Percentiles rank a stretch among this genome's conserved stretches.
Conservation (phyloP, 208 protist genomes). For the Tetramitus jugosus region DNA sequence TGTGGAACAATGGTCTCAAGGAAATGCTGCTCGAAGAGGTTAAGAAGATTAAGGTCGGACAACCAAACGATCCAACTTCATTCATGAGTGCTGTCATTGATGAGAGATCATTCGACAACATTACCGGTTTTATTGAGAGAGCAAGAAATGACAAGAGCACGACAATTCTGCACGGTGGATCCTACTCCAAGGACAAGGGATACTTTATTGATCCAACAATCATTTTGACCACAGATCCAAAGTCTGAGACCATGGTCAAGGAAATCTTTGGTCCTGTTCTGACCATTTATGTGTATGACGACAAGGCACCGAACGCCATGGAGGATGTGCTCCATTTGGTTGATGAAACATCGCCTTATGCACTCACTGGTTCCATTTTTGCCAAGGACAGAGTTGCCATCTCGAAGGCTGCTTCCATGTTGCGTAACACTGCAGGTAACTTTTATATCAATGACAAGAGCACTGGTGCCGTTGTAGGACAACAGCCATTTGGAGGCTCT, state of each 20-base stretch:
- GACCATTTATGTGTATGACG: slow-evolving; percentile 86
- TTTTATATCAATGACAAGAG: slow-evolving; percentile 97
- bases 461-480: slow-evolving; percentile 92
- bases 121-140: slow-evolving; percentile 81
- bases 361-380: slow-evolving; percentile 84
- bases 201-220: slow-evolving; percentile 92
- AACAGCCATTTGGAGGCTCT: slow-evolving; percentile 92
- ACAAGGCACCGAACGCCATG: slow-evolving; percentile 68
- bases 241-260: slow-evolving; percentile 73
- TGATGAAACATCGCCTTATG: slow-evolving; percentile 76
- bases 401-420: slow-evolving; percentile 43
- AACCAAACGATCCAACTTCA: slow-evolving; percentile 63
- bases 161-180: slow-evolving; percentile 60
- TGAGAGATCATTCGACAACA: slow-evolving; percentile 78
- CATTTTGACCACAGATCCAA: slow-evolving; percentile 73
- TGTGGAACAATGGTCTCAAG: slow-evolving; percentile 70
- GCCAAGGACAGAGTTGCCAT: slow-evolving; percentile 63
- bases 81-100: slow-evolving; percentile 94
- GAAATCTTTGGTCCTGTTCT: slow-evolving; percentile 96
- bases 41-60: slow-evolving; percentile 71
- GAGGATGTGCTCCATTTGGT: slow-evolving; percentile 62
- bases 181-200: slow-evolving; percentile 58
- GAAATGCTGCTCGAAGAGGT: slow-evolving; percentile 65
- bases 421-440: slow-evolving; percentile 82
- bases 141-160: slow-evolving; percentile 66